These are phyloP conservation scores for Elymus sibiricus DNA, from an alignment of 176 grass and related monocot species.

Conservation along the genomic window DNA sequence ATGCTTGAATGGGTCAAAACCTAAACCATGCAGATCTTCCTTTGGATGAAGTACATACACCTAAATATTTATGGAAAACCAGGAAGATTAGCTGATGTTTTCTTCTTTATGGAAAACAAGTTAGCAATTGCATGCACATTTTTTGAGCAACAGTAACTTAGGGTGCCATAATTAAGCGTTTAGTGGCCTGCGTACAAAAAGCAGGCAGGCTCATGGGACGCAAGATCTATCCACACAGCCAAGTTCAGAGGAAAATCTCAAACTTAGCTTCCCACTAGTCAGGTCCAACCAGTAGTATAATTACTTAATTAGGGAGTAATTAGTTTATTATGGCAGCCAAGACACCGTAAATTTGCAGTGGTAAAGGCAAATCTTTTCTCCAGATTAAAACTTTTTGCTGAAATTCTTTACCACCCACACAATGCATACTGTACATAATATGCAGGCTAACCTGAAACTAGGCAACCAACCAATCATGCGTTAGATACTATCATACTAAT, in stretches of 20 bases:
- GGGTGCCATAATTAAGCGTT: background rate
- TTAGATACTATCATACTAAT: background rate
- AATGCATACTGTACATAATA: background rate
- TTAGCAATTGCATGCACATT: background rate
- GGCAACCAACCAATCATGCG: background rate
- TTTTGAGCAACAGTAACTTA: background rate
- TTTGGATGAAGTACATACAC: conserved; percentile 86
- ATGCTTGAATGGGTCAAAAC: conserved; percentile 94
- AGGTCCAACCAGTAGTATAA: background rate
- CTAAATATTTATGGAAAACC: conserved; percentile 41
- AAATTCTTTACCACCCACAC: background rate
- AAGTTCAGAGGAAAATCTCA: background rate
- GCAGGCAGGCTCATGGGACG: background rate
- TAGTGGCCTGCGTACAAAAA: background rate
- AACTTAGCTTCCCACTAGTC: background rate
- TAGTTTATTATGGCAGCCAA: background rate
- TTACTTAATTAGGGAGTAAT: background rate
- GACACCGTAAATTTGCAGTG: background rate
- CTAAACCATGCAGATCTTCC: conserved; percentile 88
- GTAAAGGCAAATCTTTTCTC: background rate
- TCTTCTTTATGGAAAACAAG: background rate
- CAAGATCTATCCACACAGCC: background rate
- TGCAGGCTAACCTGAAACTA: background rate
- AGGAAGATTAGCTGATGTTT: conserved; percentile 25
- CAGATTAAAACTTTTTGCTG: background rate